phyloP scores from a whole-genome alignment of 345 rosid species.

The Ceriops decandra region DNA sequence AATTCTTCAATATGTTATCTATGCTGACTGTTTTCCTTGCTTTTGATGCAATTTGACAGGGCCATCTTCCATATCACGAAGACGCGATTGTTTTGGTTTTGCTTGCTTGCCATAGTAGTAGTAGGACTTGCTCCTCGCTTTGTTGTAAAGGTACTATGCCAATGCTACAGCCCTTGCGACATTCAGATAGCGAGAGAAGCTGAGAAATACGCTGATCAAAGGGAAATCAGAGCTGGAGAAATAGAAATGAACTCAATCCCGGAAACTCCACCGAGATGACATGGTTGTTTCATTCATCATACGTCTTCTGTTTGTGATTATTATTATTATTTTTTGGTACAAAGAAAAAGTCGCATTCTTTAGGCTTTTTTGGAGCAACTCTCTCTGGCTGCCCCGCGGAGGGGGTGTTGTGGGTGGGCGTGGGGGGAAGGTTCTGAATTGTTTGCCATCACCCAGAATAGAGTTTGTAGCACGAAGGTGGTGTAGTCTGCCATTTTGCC shows the following conservation, averaged over 20 bases:
- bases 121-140: slow-evolving; percentile 68
- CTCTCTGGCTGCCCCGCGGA: slow-evolving; percentile 10
- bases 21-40: slow-evolving; percentile 5
- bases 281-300: slow-evolving; percentile 19
- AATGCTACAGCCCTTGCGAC: slow-evolving; percentile 65
- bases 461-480: slow-evolving; percentile 28
- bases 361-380: slow-evolving; percentile 29
- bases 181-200: slow-evolving; percentile 75
- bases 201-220: slow-evolving; percentile 49
- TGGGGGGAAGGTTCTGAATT: slow-evolving; percentile 14
- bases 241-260: slow-evolving; percentile 61
- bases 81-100: slow-evolving; percentile 69
- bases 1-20: background rate
- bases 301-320: background rate
- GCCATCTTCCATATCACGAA: slow-evolving; percentile 63
- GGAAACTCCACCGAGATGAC: slow-evolving; percentile 43
- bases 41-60: slow-evolving; percentile 46
- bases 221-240: slow-evolving; percentile 40
- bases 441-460: slow-evolving; percentile 58
- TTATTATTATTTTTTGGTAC: slow-evolving; percentile 5
- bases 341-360: slow-evolving; percentile 28
- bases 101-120: slow-evolving; percentile 65
- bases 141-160: slow-evolving; percentile 54
- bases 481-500: slow-evolving; percentile 5
- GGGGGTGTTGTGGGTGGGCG: too few species aligned